phyloP scores from a whole-genome alignment of 2,329 filamentous ascomycete genomes.

The Fusarium sp. region DNA sequence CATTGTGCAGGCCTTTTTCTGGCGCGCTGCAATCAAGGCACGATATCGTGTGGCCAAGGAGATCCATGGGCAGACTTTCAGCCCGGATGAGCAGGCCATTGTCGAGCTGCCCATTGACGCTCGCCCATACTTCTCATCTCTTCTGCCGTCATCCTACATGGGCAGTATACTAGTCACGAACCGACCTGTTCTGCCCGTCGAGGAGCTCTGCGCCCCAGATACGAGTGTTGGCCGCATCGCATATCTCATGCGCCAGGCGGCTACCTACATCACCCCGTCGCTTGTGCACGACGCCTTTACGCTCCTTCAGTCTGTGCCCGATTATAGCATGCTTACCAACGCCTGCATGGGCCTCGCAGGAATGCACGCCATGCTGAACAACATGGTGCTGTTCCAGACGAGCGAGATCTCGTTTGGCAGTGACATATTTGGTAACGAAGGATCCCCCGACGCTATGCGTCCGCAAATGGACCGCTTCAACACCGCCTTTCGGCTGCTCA shows the following conservation, averaged over 20 bases:
- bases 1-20: conserved; percentile 59
- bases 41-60: conserved; percentile 53
- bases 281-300: conserved; percentile 51
- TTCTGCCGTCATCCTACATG: conserved; percentile 50
- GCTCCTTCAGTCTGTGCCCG: conserved; percentile 46
- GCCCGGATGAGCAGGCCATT: conserved; percentile 48
- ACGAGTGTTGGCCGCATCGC: conserved; percentile 49
- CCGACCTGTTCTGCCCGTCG: conserved; percentile 44
- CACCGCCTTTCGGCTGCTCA: conserved; percentile 44
- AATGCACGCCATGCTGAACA: conserved; percentile 50
- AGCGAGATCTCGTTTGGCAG: conserved; percentile 49
- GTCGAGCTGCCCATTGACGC: conserved; percentile 55
- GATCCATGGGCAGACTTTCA: conserved; percentile 32
- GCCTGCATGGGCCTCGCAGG: conserved; percentile 49
- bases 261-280: conserved; percentile 44
- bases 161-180: conserved; percentile 50
- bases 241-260: conserved; percentile 43
- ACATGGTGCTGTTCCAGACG: conserved; percentile 51
- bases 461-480: conserved; percentile 49
- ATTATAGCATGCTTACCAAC: conserved; percentile 44
- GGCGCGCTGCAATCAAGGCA: conserved; percentile 55
- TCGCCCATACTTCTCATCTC: conserved; percentile 50
- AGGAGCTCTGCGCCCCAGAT: conserved; percentile 46
- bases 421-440: conserved; percentile 46
- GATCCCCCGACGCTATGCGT: conserved; percentile 48